Evolutionary conservation across 2,329 filamentous ascomycete species (phyloP).

Genomic region (Talaromyces sp.): DNA sequence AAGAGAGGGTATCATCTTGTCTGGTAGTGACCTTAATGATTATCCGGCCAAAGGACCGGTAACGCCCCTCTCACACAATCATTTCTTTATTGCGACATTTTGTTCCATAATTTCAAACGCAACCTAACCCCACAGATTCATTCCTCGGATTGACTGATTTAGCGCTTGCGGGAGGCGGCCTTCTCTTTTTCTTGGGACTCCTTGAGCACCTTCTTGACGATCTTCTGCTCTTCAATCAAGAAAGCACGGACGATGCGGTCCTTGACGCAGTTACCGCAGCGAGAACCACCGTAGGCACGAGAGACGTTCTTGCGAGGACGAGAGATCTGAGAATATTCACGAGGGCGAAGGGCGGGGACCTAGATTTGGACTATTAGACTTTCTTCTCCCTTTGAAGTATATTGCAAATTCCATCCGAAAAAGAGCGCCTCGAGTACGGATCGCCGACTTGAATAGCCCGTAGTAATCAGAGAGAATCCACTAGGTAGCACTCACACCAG

Average conservation of each 20-base stretch:
- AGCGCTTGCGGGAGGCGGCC: constrained; percentile 39
- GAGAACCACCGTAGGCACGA: constrained; percentile 95
- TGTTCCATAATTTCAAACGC: constrained; percentile 19
- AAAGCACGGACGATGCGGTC: constrained; percentile 97
- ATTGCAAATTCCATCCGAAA: neutral
- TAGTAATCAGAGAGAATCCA: neutral
- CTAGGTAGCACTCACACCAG: constrained; percentile 71
- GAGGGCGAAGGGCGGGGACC: constrained; percentile 94
- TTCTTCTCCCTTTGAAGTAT: neutral
- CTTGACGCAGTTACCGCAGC: constrained; percentile 97
- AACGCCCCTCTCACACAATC: constrained; percentile 29
- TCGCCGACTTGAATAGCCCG: neutral
- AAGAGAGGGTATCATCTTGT: constrained; percentile 27
- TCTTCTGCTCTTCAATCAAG: constrained; percentile 99
- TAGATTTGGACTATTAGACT: constrained; percentile 32
- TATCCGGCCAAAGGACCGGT: constrained; percentile 24
- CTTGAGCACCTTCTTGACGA: constrained; percentile 99
- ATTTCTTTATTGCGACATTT: constrained; percentile 28
- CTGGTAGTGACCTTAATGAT: constrained; percentile 26
- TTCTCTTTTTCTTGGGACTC: constrained; percentile 71
- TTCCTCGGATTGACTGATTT: constrained; percentile 22
- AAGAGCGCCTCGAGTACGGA: neutral
- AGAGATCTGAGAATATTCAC: constrained; percentile 95
- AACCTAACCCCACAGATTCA: constrained; percentile 17
- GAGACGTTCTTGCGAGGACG: constrained; percentile 99